These are phyloP conservation scores for Mycosarcoma mackinlayi DNA, from an alignment of 1,284 basidiomycete species.

Conservation along the genomic window DNA sequence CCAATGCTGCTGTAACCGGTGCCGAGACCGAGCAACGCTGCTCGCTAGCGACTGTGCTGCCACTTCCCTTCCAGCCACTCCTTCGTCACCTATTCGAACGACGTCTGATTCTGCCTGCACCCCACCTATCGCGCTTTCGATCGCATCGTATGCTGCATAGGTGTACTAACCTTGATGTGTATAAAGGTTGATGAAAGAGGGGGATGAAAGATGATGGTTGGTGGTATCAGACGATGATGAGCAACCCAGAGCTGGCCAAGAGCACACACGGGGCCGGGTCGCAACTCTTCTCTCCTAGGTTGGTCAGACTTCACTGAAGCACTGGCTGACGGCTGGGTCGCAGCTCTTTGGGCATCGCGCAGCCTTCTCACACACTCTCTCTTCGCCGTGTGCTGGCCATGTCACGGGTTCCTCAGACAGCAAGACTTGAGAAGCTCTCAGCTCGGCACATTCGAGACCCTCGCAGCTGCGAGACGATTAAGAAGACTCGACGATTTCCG, in stretches of 20 bases:
- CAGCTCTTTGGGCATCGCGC: too few relatives aligned
- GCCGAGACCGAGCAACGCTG: background rate
- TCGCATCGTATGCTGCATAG: background rate
- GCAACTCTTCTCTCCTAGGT: too few relatives aligned
- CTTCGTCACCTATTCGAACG: background rate
- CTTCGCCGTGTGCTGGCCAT: too few relatives aligned
- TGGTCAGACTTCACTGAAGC: too few relatives aligned
- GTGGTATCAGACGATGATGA: slow-evolving; percentile 23
- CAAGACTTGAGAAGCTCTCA: too few relatives aligned
- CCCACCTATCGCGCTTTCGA: background rate
- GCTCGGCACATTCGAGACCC: too few relatives aligned
- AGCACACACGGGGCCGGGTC: background rate
- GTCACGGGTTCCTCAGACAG: too few relatives aligned
- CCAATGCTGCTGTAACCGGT: background rate
- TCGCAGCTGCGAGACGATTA: too few relatives aligned
- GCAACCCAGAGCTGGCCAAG: background rate
- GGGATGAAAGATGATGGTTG: slow-evolving; percentile 34
- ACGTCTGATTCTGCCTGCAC: too few relatives aligned
- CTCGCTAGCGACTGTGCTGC: background rate
- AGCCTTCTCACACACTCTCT: too few relatives aligned
- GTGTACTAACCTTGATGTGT: slow-evolving; percentile 49
- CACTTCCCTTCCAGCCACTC: background rate
- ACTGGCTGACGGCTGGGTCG: too few relatives aligned
- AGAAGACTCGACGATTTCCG: too few relatives aligned
- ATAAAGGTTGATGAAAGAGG: slow-evolving; percentile 39